A percentile compares a stretch with the other conserved stretches of the same genome.
phyloP scores from a whole-genome alignment of 768 basidiomycete genomes.

The Flagelloscypha sp. region DNA sequence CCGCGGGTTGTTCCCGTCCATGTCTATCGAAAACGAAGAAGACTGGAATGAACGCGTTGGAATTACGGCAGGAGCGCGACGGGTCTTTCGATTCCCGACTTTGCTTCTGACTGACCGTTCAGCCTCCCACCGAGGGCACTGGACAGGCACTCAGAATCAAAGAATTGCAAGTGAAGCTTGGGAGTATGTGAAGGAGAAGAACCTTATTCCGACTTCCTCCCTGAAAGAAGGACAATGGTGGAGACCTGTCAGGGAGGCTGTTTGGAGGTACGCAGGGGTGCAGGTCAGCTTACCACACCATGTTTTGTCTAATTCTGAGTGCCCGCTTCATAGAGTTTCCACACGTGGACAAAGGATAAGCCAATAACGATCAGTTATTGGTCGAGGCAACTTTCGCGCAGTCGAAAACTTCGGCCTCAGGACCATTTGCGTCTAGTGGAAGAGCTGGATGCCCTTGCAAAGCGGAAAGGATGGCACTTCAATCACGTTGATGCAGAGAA shows the following conservation, averaged over 20 bases:
- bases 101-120: slow-evolving; percentile 48
- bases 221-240: slow-evolving; percentile 51
- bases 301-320: no score
- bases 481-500: slow-evolving; percentile 39
- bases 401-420: no score
- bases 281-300: slow-evolving; percentile 13
- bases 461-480: slow-evolving; percentile 34
- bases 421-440: slow-evolving; percentile 49
- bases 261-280: slow-evolving; percentile 62
- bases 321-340: no score
- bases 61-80: slow-evolving; percentile 15
- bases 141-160: slow-evolving; percentile 36
- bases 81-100: slow-evolving; percentile 47
- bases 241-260: slow-evolving; percentile 59
- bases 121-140: slow-evolving; percentile 44
- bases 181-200: slow-evolving; percentile 20
- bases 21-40: slow-evolving; percentile 39
- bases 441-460: slow-evolving; percentile 21
- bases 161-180: slow-evolving; percentile 43
- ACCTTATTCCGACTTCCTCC: no score
- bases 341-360: no score
- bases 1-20: slow-evolving; percentile 45
- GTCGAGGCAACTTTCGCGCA: no score
- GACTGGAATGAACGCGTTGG: slow-evolving; percentile 48
- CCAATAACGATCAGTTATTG: no score